Conservation (phyloP, 2,329 filamentous ascomycete genomes). For the Calonectria multiphialidica region DNA sequence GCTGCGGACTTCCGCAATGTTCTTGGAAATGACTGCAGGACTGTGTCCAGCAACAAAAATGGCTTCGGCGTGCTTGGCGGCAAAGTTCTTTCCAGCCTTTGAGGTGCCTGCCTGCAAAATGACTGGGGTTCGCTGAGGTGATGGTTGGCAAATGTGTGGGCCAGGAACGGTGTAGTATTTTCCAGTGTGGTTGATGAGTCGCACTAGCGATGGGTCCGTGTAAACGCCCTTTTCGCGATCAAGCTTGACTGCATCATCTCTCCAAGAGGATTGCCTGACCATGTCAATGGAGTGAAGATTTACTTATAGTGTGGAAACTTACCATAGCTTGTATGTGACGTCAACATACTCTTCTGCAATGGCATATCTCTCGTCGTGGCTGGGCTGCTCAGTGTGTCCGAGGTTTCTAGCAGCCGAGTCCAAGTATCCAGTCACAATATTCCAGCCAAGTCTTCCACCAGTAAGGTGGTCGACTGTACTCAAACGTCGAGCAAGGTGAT, state of each 20-base stretch:
- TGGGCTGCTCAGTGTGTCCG: constrained; percentile 66
- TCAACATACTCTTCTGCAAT: constrained; percentile 71
- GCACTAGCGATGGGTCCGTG: constrained; percentile 59
- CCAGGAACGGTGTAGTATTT: constrained; percentile 71
- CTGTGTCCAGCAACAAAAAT: constrained; percentile 73
- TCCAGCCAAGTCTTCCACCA: constrained; percentile 64
- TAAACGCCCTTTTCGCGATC: constrained; percentile 66
- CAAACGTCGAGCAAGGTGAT: constrained; percentile 73
- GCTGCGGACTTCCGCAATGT: constrained; percentile 67
- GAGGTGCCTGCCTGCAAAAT: constrained; percentile 75
- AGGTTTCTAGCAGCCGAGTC: constrained; percentile 76
- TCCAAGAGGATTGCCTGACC: constrained; percentile 63
- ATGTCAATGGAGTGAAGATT: background rate
- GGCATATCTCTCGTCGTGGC: constrained; percentile 64
- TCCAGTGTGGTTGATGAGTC: constrained; percentile 72
- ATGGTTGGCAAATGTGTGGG: constrained; percentile 71
- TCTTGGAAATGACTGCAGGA: constrained; percentile 65
- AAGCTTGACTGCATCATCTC: constrained; percentile 69
- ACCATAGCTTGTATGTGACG: constrained; percentile 72
- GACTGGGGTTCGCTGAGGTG: constrained; percentile 73
- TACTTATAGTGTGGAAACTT: constrained; percentile 43
- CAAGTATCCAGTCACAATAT: constrained; percentile 76
- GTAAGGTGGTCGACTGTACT: constrained; percentile 77
- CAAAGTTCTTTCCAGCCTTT: constrained; percentile 69
- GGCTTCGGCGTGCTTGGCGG: constrained; percentile 73